Base-by-base conservation (phyloP, 805 yeast genomes). In the Ogataea pini region DNA sequence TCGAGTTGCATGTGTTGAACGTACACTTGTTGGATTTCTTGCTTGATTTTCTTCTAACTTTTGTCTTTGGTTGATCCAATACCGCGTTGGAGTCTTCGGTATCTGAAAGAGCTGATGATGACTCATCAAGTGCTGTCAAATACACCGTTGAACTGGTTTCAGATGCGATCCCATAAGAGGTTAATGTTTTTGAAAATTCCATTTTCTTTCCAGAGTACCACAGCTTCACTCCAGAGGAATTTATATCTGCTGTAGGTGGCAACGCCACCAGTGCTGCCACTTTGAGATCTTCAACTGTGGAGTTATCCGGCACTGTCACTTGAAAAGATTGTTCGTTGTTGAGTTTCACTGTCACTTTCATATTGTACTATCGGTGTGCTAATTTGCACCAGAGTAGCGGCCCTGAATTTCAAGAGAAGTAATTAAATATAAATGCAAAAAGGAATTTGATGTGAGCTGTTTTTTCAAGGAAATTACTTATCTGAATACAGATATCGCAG, bases 1-100 rank as follows among this genome's bases (percentile, higher is more conserved):
- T 71, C n/a, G 85, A 75, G 17, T 77, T 72, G 69, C 96, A 89
- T 24, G 71, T 61, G 27, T 67, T 68, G 65, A 80, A 81, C 18
- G 83, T 70, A 65, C 85, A 79, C 51, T 66, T 70, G 51, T 56
- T 60, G 61, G 77, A 76, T 61, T 76, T 77, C 45, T 57, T 53
- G 22, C 63, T 55, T 28, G 68, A 64, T 52, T 68, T 67, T 42
- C 71, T 56, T 50, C 65, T 57, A 19, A 62, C 62, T 42, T 58
- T 59, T 13, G 58, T 52, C 51, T 54, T 52, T 20, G 56, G 55
- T 37, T 49, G 55, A 32, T 49, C 57, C 22, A 46, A 38, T n/a
- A 50, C 44, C n/a, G 56, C 20, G 41, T 49, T 38, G 31, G 36
- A 24, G 10, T 52, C 55, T 33, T 50, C 51, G 19, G 54, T 58